These are phyloP conservation scores for Podaxis pistillaris DNA, from an alignment of 768 basidiomycete species.

Conservation along the genomic window DNA sequence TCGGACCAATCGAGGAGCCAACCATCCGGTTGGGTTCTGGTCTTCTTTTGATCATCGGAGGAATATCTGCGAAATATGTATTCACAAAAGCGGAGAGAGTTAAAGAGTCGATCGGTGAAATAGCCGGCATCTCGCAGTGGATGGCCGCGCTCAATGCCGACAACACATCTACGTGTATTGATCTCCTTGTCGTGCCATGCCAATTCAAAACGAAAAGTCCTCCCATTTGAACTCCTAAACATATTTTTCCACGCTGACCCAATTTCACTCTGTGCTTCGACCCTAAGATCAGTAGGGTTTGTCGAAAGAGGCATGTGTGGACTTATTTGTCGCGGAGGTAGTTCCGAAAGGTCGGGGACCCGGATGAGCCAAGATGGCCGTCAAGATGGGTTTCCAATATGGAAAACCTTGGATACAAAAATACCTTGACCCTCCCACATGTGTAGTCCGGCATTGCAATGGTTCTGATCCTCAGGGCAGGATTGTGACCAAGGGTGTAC, in stretches of 20 bases:
- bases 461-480: constrained; percentile 40
- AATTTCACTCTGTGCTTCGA: constrained; percentile 23
- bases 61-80: constrained; percentile 1
- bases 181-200: constrained; percentile 5
- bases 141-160: constrained; percentile 8
- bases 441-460: constrained; percentile 21
- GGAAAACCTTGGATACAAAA: constrained; percentile 28
- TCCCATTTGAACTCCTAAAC: background rate
- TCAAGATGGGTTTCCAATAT: constrained; percentile 33
- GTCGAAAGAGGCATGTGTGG: constrained; percentile 21
- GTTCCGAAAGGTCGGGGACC: constrained; percentile 33
- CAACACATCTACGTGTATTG: background rate
- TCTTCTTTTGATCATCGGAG: constrained; percentile 12
- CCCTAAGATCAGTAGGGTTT: constrained; percentile 30
- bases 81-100: background rate
- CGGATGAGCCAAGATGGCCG: constrained; percentile 23
- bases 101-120: background rate
- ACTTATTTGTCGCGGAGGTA: constrained; percentile 33
- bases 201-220: background rate
- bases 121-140: constrained; percentile 8
- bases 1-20: constrained; percentile 1
- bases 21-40: background rate
- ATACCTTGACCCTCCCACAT: constrained; percentile 34
- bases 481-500: constrained; percentile 27
- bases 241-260: constrained; percentile 16